Conservation (phyloP, 805 yeast species). For the Ogataea angusta region DNA sequence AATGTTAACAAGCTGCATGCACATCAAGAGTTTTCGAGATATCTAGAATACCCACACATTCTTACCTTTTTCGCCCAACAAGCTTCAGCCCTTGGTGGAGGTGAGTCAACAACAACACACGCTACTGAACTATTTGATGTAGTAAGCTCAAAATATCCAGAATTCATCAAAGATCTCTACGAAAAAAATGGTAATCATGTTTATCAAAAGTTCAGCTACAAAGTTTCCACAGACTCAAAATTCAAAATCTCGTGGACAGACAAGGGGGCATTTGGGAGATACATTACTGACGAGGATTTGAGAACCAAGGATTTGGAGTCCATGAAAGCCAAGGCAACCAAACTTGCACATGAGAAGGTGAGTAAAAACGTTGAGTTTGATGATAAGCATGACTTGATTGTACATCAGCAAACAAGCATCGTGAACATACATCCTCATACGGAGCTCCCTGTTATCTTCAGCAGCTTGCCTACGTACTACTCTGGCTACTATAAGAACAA, state of each 20-base stretch:
- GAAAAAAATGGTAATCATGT: slow-evolving; percentile 15
- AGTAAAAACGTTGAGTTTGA: slow-evolving; percentile 13
- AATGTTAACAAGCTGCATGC: slow-evolving; percentile 17
- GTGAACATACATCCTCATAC: slow-evolving; percentile 10
- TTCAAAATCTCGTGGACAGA: slow-evolving; percentile 15
- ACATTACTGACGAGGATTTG: slow-evolving; percentile 7
- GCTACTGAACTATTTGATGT: slow-evolving; percentile 24
- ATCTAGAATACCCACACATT: slow-evolving; percentile 20
- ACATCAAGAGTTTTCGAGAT: slow-evolving; percentile 28
- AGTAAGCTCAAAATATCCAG: slow-evolving; percentile 22
- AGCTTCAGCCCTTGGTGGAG: slow-evolving; percentile 15
- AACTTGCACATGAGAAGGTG: slow-evolving; percentile 9
- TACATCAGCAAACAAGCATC: slow-evolving; percentile 12
- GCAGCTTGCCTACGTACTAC: slow-evolving; percentile 25
- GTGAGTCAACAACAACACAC: slow-evolving; percentile 24
- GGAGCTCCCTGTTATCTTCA: slow-evolving; percentile 20
- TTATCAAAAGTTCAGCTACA: slow-evolving; percentile 8
- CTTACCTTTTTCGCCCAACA: slow-evolving; percentile 24
- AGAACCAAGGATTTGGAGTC: slow-evolving; percentile 1
- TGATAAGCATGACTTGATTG: slow-evolving; percentile 10
- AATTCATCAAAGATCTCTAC: slow-evolving; percentile 18
- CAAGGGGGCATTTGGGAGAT: slow-evolving; percentile 12
- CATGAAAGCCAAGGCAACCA: slow-evolving; percentile 8
- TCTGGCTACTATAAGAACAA: slow-evolving; percentile 11
- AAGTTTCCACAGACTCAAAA: slow-evolving; percentile 7